Evolutionary conservation across 2,329 filamentous ascomycete species (phyloP).

Genomic region (Huntiella moniliformis): DNA sequence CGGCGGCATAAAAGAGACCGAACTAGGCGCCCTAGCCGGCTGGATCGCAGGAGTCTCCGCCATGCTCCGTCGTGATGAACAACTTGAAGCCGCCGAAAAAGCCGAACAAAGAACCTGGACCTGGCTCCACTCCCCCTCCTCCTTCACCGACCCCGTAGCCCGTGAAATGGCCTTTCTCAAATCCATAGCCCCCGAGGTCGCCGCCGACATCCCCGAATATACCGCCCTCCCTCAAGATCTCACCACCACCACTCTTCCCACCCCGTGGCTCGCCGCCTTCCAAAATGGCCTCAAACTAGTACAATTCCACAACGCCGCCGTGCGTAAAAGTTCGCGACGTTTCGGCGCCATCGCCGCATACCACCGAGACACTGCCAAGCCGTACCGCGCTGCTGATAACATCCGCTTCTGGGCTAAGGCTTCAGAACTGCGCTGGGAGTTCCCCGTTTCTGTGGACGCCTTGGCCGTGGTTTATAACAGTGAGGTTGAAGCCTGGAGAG

Average conservation of each 20-base stretch:
- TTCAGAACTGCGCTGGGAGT: constrained; percentile 83
- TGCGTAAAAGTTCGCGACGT: constrained; percentile 64
- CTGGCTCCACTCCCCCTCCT: constrained; percentile 47
- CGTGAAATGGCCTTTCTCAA: constrained; percentile 66
- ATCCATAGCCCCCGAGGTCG: constrained; percentile 38
- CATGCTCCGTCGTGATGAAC: constrained; percentile 60
- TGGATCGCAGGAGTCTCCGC: constrained; percentile 68
- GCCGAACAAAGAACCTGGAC: constrained; percentile 55
- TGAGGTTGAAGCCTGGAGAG: constrained; percentile 50
- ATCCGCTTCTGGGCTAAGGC: constrained; percentile 92
- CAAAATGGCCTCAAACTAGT: constrained; percentile 68
- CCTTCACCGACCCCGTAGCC: constrained; percentile 60
- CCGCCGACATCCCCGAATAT: constrained; percentile 42
- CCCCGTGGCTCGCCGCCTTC: constrained; percentile 54
- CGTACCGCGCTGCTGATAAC: constrained; percentile 86
- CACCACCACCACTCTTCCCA: constrained; percentile 30
- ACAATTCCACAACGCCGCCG: constrained; percentile 72
- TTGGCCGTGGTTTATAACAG: constrained; percentile 69
- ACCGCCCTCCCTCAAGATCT: constrained; percentile 19
- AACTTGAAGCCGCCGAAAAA: constrained; percentile 53
- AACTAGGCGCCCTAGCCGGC: constrained; percentile 51
- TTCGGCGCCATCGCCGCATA: constrained; percentile 80
- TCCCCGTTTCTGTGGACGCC: constrained; percentile 64
- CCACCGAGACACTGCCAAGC: constrained; percentile 85
- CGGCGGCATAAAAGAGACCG: constrained; percentile 61